Percentiles rank a stretch among this genome's conserved stretches.
These are phyloP conservation scores for Casuarina equisetifolia DNA, from an alignment of 306 rosid species.

Conservation along the genomic window DNA sequence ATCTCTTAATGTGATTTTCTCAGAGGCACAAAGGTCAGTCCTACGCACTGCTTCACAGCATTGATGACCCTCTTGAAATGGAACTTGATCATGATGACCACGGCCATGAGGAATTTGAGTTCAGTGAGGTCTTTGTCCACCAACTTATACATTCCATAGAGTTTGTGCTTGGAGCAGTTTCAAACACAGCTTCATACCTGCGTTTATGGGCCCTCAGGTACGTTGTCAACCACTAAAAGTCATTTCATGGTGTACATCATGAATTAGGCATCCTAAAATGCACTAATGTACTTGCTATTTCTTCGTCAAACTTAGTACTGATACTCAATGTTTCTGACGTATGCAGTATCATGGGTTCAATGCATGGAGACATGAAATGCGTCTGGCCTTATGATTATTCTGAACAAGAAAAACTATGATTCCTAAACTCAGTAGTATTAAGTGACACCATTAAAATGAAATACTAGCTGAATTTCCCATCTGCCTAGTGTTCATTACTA, in stretches of 20 bases:
- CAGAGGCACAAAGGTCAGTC: conserved; percentile 86
- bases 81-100: conserved; percentile 44
- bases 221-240: conserved; percentile 20
- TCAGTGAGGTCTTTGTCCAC: conserved; percentile 87
- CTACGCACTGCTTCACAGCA: conserved; percentile 52
- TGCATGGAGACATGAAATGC: not conserved
- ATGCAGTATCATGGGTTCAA: not conserved
- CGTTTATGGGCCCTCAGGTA: conserved; percentile 97
- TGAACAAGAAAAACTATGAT: not conserved
- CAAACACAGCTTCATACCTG: conserved; percentile 98
- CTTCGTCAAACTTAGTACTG: not conserved
- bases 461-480: too few species aligned
- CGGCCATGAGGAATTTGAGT: conserved; percentile 74
- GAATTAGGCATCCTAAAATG: not conserved
- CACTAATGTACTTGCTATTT: not conserved
- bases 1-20: conserved; percentile 26
- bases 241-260: not conserved
- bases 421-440: not conserved
- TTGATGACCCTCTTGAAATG: conserved; percentile 65
- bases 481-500: too few species aligned
- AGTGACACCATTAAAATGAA: too few species aligned
- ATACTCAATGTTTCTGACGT: not conserved
- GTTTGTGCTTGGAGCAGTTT: conserved; percentile 94
- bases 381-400: not conserved
- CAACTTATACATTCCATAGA: conserved; percentile 96